Evolutionary conservation across 1,284 basidiomycete genomes (phyloP), one percentile per base, ranked within the genome.

Genomic region (Ustilago xerochloae): DNA sequence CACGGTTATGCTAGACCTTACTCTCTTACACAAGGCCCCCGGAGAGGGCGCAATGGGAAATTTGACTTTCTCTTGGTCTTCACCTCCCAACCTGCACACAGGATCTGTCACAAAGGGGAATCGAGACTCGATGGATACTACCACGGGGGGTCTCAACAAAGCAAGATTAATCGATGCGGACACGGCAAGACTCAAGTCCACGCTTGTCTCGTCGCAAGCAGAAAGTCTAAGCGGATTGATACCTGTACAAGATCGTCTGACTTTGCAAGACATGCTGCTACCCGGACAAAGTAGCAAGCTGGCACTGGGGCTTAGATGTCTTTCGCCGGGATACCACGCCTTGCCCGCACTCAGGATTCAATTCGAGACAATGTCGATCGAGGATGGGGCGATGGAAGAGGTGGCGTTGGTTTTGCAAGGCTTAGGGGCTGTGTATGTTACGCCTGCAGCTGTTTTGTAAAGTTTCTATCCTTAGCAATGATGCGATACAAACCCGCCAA

Each of bases 91-190:
- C 52, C 10, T 12, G 28, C 7, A 4, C 18, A 18, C 6, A 29
- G 48, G 51, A 6, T 5, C 35, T 6, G 30, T 9, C 2, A 43
- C n/a, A 15, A 24, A 28, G 5, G 32, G 2, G 4, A 63, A 50
- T 18, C 57, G 59, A 35, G 65, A 68, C 18, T 51, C 65, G 7
- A 48, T 45, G 16, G 65, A 55, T 30, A 22, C 38, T 9, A 15
- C 6, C n/a, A 32, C 57, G 6, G n/a, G n/a, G n/a, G 54, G 50
- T 13, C 4, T 50, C 20, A 24, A 16, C n/a, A 58, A 49, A 20
- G 22, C 33, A 0, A 51, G 56, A 15, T n/a, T 63, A 39, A 60
- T 69, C 47, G 66, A 69, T 36, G 52, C 60, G 20, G 56, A 69
- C n/a, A 28, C 55, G 8, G 56, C 66, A 0, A 36, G 56, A 24